phyloP scores from a whole-genome alignment of 2,329 filamentous ascomycete genomes.

The Phialophora tarda region DNA sequence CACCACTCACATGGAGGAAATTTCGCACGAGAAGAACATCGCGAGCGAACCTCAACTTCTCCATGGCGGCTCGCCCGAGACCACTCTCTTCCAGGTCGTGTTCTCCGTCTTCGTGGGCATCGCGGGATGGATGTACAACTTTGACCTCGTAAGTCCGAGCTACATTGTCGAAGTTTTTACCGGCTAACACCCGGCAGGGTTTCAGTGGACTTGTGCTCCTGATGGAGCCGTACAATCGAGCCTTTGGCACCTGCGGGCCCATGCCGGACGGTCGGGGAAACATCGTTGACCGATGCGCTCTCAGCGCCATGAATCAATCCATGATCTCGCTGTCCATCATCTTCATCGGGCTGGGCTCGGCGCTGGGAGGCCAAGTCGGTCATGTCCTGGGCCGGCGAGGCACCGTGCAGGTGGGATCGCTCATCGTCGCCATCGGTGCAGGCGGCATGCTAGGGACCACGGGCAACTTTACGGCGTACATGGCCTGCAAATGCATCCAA shows the following conservation, averaged over 20 bases:
- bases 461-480: conserved; percentile 32
- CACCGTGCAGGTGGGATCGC: conserved; percentile 66
- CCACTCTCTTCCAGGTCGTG: conserved; percentile 7
- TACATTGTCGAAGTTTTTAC: background rate
- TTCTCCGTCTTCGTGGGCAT: conserved; percentile 12
- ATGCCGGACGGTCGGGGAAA: background rate
- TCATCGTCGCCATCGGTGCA: conserved; percentile 70
- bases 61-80: background rate
- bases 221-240: conserved; percentile 9
- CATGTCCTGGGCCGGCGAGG: conserved; percentile 63
- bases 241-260: conserved; percentile 5
- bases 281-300: background rate
- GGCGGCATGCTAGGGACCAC: conserved; percentile 53
- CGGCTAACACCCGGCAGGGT: background rate
- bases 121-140: conserved; percentile 21
- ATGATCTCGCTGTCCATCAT: conserved; percentile 40
- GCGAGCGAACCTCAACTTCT: background rate
- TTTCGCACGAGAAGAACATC: background rate
- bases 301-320: conserved; percentile 40
- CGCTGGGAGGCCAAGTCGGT: conserved; percentile 66
- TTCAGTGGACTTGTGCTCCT: conserved; percentile 4
- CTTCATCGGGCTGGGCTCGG: conserved; percentile 41
- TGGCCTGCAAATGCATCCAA: conserved; percentile 59
- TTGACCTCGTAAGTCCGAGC: conserved; percentile 6
- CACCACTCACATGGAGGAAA: background rate